These are phyloP conservation scores for Lathyrus sativus DNA, from an alignment of 306 rosid species.

Conservation along the genomic window DNA sequence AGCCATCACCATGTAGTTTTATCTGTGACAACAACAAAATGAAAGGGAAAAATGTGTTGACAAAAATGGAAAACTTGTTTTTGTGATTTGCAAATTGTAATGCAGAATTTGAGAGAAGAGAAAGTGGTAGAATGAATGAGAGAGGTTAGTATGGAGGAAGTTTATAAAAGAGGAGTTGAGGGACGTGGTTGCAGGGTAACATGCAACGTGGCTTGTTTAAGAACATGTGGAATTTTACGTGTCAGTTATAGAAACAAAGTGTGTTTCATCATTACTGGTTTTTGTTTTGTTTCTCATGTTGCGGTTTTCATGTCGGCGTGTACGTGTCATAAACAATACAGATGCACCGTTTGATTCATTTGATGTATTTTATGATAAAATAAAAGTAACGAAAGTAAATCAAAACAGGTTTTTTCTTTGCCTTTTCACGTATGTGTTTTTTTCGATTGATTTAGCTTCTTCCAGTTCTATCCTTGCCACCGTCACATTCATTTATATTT, in stretches of 20 bases:
- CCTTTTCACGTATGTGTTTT: not conserved
- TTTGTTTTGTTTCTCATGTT: not conserved
- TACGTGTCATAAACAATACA: constrained; percentile 37
- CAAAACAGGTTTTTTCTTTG: constrained; percentile 20
- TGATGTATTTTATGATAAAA: not conserved
- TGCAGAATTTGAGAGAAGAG: not conserved
- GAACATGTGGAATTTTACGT: constrained; percentile 26
- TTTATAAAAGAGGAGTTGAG: constrained; percentile 31
- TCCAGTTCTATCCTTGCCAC: constrained; percentile 12
- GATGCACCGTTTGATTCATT: constrained; percentile 24
- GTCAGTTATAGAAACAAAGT: constrained; percentile 32
- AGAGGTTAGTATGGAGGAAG: not conserved
- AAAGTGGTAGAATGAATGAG: not conserved
- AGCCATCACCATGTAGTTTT: constrained; percentile 39
- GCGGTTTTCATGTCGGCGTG: not conserved
- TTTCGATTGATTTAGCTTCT: constrained; percentile 11
- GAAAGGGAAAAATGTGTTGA: not conserved
- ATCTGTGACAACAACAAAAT: constrained; percentile 7
- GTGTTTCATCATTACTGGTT: constrained; percentile 19
- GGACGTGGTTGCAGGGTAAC: not conserved
- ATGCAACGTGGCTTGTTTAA: constrained; percentile 47
- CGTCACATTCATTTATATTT: not conserved
- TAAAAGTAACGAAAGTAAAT: not conserved
- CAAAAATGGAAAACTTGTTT: not conserved
- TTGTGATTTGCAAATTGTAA: not conserved